These are phyloP conservation scores for Bipolaris cookei DNA, from an alignment of 2,329 filamentous ascomycete genomes.

Conservation along the genomic window DNA sequence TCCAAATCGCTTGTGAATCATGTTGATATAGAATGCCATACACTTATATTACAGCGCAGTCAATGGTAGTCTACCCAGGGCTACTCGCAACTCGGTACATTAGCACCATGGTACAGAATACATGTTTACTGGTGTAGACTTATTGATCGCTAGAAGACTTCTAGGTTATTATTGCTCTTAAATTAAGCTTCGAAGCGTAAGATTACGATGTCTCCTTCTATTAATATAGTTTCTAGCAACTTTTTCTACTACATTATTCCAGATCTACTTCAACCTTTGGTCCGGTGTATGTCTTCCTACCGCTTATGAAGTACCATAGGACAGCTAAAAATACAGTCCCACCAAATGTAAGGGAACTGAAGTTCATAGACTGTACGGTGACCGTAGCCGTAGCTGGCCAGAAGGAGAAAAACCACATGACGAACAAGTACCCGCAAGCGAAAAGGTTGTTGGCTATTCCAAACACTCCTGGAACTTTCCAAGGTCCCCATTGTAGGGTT, in stretches of 20 bases:
- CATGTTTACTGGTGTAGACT: too few species aligned
- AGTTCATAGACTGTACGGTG: slow-evolving; percentile 23
- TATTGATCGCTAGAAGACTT: too few species aligned
- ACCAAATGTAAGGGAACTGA: slow-evolving; percentile 24
- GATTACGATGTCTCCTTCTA: too few species aligned
- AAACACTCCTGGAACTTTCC: slow-evolving; percentile 4
- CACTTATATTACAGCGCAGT: too few species aligned
- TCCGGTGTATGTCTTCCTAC: slow-evolving; percentile 25
- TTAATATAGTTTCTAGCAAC: too few species aligned
- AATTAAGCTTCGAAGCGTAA: too few species aligned
- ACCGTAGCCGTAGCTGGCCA: slow-evolving; percentile 16
- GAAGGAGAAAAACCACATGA: slow-evolving; percentile 27
- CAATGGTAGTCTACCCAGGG: too few species aligned
- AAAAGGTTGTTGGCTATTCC: slow-evolving; percentile 18
- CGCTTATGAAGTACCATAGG: slow-evolving; percentile 16
- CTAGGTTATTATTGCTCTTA: too few species aligned
- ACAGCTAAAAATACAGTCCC: slow-evolving; percentile 18
- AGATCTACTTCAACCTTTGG: slow-evolving; percentile 21
- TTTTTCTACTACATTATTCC: not conserved
- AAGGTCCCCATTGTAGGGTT: slow-evolving; percentile 4
- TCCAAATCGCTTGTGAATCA: too few species aligned
- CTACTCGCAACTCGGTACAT: too few species aligned
- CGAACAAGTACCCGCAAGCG: slow-evolving; percentile 14
- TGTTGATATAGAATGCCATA: too few species aligned
- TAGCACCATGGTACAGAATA: too few species aligned